A percentile compares a stretch with the other conserved stretches of the same genome.
Conservation (phyloP, 2,329 filamentous ascomycete species). For the Bimuria novae-zelandiae region DNA sequence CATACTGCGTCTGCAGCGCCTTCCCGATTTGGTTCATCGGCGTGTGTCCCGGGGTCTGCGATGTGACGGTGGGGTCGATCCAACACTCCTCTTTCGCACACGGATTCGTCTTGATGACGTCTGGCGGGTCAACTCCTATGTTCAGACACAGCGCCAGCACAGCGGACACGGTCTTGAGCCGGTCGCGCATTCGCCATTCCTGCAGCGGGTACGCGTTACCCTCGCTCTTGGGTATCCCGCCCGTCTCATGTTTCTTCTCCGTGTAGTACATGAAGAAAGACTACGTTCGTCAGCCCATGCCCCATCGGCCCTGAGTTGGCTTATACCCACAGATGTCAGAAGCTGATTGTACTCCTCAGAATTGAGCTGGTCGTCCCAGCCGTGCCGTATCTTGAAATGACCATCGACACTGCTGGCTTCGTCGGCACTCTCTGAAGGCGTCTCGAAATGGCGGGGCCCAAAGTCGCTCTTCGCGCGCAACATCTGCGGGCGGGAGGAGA, state of each 20-base stretch:
- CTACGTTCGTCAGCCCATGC: conserved; percentile 51
- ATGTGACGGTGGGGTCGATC: conserved; percentile 85
- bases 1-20: conserved; percentile 93
- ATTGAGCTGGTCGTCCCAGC: conserved; percentile 90
- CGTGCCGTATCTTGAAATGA: conserved; percentile 71
- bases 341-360: conserved; percentile 87
- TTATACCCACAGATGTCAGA: conserved; percentile 69
- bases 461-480: conserved; percentile 65
- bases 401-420: conserved; percentile 54
- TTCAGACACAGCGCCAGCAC: conserved; percentile 94
- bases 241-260: conserved; percentile 95
- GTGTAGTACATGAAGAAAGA: conserved; percentile 99
- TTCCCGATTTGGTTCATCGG: conserved; percentile 95
- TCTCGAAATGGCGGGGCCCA: conserved; percentile 51
- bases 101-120: conserved; percentile 93
- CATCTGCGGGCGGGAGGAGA: conserved; percentile 44
- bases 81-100: conserved; percentile 95
- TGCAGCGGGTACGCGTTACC: conserved; percentile 65
- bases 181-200: conserved; percentile 97
- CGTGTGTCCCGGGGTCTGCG: conserved; percentile 71
- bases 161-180: conserved; percentile 94
- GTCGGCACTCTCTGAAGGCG: conserved; percentile 37
- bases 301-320: not conserved
- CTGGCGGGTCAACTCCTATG: conserved; percentile 95
- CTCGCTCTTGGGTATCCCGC: conserved; percentile 76